phyloP scores from a whole-genome alignment of 2,329 filamentous ascomycete species.

The Talaromyces verruculosus region DNA sequence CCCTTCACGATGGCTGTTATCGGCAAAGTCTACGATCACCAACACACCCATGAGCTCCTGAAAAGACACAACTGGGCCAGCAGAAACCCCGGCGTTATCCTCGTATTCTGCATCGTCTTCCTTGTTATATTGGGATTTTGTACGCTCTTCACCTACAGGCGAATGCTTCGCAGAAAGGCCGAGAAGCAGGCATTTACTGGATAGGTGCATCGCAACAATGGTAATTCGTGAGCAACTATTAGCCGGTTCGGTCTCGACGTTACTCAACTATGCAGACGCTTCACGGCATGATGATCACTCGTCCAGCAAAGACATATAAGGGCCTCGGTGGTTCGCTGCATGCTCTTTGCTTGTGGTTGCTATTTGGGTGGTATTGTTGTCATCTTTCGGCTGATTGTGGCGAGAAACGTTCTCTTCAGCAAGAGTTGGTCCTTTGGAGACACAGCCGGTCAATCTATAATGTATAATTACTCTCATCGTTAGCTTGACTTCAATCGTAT shows the following conservation, averaged over 20 bases:
- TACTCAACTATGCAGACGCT: not conserved
- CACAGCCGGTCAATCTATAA: not conserved
- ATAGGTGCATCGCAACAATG: not conserved
- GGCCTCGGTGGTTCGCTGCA: not conserved
- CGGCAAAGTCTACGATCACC: not conserved
- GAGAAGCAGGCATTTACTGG: conserved; percentile 25
- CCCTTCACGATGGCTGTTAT: conserved; percentile 10
- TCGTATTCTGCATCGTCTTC: conserved; percentile 63
- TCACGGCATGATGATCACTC: not conserved
- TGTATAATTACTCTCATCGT: conserved; percentile 4
- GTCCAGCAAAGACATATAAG: not conserved
- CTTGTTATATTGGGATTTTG: conserved; percentile 54
- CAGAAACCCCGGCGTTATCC: conserved; percentile 59
- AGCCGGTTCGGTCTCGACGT: not conserved
- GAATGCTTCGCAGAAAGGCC: conserved; percentile 37
- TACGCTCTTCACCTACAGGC: conserved; percentile 52
- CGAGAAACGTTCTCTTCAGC: not conserved
- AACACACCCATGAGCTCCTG: conserved; percentile 6
- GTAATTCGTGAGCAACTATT: not conserved
- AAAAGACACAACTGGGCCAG: conserved; percentile 55
- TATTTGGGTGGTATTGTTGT: no score
- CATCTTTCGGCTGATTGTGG: not conserved
- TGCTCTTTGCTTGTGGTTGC: not conserved
- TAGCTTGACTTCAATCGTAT: not conserved
- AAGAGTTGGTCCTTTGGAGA: not conserved